Conservation (phyloP, 371 early-diverging fungal species). For the Mortierella sp. region DNA sequence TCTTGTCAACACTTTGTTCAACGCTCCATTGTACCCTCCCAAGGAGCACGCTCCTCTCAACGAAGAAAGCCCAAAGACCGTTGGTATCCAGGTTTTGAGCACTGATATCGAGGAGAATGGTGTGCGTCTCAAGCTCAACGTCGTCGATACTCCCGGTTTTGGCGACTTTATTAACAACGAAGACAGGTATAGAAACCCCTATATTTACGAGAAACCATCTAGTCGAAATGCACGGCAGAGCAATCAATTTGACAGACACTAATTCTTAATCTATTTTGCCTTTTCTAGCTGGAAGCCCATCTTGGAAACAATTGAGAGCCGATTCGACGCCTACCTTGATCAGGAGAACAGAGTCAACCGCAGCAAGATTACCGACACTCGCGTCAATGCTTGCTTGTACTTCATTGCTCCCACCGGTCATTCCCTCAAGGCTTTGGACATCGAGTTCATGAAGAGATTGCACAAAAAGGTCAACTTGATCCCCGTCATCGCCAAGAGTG, state of each 20-base stretch:
- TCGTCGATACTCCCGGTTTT: conserved; percentile 96
- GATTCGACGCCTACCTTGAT: conserved; percentile 95
- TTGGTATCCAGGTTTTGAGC: conserved; percentile 93
- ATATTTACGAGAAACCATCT: background rate
- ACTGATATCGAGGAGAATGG: conserved; percentile 92
- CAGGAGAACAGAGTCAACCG: conserved; percentile 94
- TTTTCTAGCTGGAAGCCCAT: conserved; percentile 91
- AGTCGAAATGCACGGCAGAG: no score
- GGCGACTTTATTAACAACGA: conserved; percentile 97
- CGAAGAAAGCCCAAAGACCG: conserved; percentile 91
- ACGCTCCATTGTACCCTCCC: conserved; percentile 90
- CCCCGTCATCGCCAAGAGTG: conserved; percentile 98
- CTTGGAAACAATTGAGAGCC: conserved; percentile 94
- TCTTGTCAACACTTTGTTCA: conserved; percentile 99
- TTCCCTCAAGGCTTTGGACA: conserved; percentile 92
- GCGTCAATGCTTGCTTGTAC: conserved; percentile 98
- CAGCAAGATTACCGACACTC: conserved; percentile 89
- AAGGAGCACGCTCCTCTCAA: conserved; percentile 85
- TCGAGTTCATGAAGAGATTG: conserved; percentile 96
- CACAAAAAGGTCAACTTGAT: conserved; percentile 96
- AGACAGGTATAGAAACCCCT: conserved; percentile 69
- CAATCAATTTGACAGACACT: no score
- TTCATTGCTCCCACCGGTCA: conserved; percentile 98
- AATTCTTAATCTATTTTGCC: conserved; percentile 2
- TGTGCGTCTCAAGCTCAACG: conserved; percentile 93